phyloP scores from a whole-genome alignment of 2,329 filamentous ascomycete species.

The Aspergillus uvarum region DNA sequence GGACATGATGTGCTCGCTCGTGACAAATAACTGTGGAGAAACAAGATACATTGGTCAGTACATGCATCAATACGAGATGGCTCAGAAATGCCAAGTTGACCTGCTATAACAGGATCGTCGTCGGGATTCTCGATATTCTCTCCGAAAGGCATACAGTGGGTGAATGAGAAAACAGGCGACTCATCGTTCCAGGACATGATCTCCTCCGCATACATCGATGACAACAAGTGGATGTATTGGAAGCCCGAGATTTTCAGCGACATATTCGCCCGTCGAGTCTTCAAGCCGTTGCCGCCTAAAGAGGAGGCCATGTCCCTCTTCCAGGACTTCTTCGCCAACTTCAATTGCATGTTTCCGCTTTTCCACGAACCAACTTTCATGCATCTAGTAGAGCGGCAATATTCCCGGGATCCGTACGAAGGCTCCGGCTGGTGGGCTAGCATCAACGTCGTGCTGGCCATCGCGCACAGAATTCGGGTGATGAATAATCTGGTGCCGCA shows the following conservation, averaged over 20 bases:
- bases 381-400: conserved; percentile 92
- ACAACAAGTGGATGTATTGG: conserved; percentile 96
- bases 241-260: conserved; percentile 96
- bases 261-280: conserved; percentile 81
- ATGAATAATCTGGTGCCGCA: conserved; percentile 92
- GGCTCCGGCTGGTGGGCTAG: conserved; percentile 98
- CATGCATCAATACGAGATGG: neutral
- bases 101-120: conserved; percentile 67
- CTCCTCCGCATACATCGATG: conserved; percentile 81
- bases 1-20: conserved; percentile 98
- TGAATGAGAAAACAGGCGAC: conserved; percentile 97
- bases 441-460: conserved; percentile 89
- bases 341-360: conserved; percentile 97
- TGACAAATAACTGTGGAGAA: conserved; percentile 92
- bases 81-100: conserved; percentile 18
- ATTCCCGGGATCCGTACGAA: conserved; percentile 87
- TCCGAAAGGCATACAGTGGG: conserved; percentile 96
- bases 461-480: conserved; percentile 84
- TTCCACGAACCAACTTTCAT: conserved; percentile 99
- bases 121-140: conserved; percentile 99
- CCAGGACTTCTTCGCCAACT: conserved; percentile 95
- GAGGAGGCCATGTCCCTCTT: conserved; percentile 83
- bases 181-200: conserved; percentile 94
- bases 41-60: conserved; percentile 86
- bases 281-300: conserved; percentile 79